Base-by-base conservation (phyloP, 768 basidiomycete genomes). In the Suillus ampliporus region DNA sequence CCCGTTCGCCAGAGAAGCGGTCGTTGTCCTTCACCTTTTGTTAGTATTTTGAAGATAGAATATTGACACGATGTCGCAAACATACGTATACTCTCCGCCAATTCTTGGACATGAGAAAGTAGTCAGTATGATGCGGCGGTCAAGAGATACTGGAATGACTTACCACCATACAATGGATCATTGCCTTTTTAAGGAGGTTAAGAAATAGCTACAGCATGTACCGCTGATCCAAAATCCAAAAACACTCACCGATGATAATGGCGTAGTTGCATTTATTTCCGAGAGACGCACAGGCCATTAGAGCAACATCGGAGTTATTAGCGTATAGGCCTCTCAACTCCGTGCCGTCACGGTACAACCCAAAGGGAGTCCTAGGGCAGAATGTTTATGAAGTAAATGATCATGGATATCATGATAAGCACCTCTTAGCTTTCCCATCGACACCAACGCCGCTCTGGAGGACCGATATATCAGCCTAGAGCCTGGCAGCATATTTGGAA, bases 161-260 rank as follows among this genome's bases (percentile, higher is more conserved):
- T 71, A 89, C 91, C 92, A 61, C 91, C 92, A 64, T 92, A 92
- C 6, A 87, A 73, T 8, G 91, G 89, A 73, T 92, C 91, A 65
- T 94, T 92, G 19, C 86, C 90, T 91, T 48, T n/a, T 11, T 23
- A 15, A 23, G 21, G 34, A 35, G 15, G 35, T 56, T 6, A 38
- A 23, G 9, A 40, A 38, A 9, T 17, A 40, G 53, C 10, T 40
- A 48, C 10, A 46, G 28, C 21, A 14, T 35, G 15, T 5, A 57
- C 38, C 4, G n/a, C n/a, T 14, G 15, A 35, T 57, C 11, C 47
- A 47, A 7, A 31, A 3, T 68, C 68, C 52, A 50, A 65, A 58
- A 35, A 26, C 46, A 60, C 77, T 48, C 65, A 89, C 90, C 92
- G 62, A 93, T 74, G 9, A 92, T 74, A 57, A 94, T 89, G 2